Conservation (phyloP, 495 filamentous ascomycete species). For the Pseudomonodictys pantanalensis region DNA sequence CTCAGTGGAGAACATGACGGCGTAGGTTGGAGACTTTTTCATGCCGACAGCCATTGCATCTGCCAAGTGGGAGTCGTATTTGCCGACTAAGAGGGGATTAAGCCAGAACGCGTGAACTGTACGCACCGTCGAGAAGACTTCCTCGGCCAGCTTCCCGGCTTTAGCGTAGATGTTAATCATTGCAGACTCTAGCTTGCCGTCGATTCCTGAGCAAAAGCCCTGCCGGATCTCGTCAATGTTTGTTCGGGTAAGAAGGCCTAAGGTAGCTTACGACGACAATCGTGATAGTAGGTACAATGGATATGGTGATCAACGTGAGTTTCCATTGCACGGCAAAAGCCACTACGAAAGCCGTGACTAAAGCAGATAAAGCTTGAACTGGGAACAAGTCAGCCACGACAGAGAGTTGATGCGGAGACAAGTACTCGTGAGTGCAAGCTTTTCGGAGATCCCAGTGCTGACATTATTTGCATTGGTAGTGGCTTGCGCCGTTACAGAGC, state of each 20-base stretch:
- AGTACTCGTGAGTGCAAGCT: conserved; percentile 40
- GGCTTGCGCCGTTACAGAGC: conserved; percentile 87
- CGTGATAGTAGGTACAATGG: conserved; percentile 33
- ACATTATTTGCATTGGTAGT: conserved; percentile 65
- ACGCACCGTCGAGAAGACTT: conserved; percentile 34
- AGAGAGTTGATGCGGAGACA: not conserved
- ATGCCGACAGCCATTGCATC: conserved; percentile 30
- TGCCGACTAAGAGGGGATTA: conserved; percentile 15
- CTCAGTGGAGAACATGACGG: conserved; percentile 32
- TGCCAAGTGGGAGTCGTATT: conserved; percentile 27
- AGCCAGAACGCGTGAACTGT: conserved; percentile 37
- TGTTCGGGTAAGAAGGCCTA: not conserved
- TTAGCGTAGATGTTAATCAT: conserved; percentile 31
- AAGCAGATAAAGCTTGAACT: conserved; percentile 32
- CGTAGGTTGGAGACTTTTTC: conserved; percentile 35
- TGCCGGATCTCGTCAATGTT: not conserved
- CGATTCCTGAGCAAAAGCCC: conserved; percentile 27
- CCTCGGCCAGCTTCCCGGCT: conserved; percentile 33
- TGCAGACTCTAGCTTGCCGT: conserved; percentile 26
- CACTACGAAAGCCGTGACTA: conserved; percentile 40
- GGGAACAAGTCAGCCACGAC: conserved; percentile 14
- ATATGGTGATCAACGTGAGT: conserved; percentile 59
- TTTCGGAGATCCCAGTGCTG: conserved; percentile 42
- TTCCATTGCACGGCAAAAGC: conserved; percentile 41
- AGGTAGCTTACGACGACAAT: conserved; percentile 18